Evolutionary conservation across 2,329 filamentous ascomycete species (phyloP).

Genomic region (Diplodia mutila): DNA sequence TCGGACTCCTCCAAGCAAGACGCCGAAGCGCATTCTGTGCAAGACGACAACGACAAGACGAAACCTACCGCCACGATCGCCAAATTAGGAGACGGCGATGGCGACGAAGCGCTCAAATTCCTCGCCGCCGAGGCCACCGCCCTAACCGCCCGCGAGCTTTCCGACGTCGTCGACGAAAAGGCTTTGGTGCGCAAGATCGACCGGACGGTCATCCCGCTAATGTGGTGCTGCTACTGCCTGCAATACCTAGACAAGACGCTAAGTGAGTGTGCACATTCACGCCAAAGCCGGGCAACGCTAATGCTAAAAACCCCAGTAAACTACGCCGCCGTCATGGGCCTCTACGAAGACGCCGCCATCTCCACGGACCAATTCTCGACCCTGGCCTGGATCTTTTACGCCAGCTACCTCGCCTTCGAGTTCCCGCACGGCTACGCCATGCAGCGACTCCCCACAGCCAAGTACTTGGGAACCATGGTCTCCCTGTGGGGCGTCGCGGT

Average conservation of each 20-base stretch:
- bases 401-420: constrained; percentile 44
- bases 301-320: constrained; percentile 37
- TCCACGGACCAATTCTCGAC: constrained; percentile 42
- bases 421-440: constrained; percentile 53
- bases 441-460: constrained; percentile 58
- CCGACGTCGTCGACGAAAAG: constrained; percentile 30
- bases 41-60: not conserved
- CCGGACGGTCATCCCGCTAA: constrained; percentile 32
- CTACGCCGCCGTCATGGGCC: constrained; percentile 49
- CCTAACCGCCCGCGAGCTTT: constrained; percentile 23
- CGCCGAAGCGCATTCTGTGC: not conserved
- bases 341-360: constrained; percentile 42
- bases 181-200: constrained; percentile 34
- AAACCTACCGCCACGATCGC: not conserved
- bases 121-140: constrained; percentile 29
- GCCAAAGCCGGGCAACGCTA: not conserved
- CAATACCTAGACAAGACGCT: constrained; percentile 39
- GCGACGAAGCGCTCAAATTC: constrained; percentile 34
- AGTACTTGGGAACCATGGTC: constrained; percentile 53
- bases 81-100: constrained; percentile 24
- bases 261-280: constrained; percentile 13
- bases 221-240: constrained; percentile 36
- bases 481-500: constrained; percentile 55
- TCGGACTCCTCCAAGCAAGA: not conserved
- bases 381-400: constrained; percentile 43